phyloP scores from a whole-genome alignment of 2,329 filamentous ascomycete genomes.

The Fulvia fulva region DNA sequence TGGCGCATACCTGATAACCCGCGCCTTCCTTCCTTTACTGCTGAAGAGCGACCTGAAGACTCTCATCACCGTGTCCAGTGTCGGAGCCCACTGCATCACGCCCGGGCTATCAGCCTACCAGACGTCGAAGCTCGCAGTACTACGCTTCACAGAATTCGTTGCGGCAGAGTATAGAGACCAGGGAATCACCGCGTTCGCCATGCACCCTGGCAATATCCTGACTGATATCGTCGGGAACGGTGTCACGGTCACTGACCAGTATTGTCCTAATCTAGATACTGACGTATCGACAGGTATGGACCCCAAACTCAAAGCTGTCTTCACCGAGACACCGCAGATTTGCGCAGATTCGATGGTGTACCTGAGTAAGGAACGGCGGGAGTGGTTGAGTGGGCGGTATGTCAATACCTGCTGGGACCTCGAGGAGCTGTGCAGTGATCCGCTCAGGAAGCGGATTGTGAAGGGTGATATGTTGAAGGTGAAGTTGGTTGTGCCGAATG shows the following conservation, averaged over 20 bases:
- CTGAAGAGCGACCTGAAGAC: slow-evolving; percentile 35
- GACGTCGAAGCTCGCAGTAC: slow-evolving; percentile 43
- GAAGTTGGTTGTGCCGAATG: slow-evolving; percentile 14
- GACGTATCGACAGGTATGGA: slow-evolving; percentile 30
- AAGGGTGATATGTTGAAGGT: slow-evolving; percentile 35
- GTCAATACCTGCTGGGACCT: slow-evolving; percentile 38
- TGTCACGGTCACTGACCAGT: background rate
- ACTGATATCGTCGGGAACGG: slow-evolving; percentile 40
- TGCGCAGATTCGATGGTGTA: slow-evolving; percentile 32
- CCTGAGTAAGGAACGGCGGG: slow-evolving; percentile 31
- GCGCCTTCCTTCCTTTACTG: slow-evolving; percentile 45
- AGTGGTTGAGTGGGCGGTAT: slow-evolving; percentile 39
- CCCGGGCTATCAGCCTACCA: slow-evolving; percentile 45
- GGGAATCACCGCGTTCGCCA: slow-evolving; percentile 39
- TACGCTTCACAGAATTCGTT: slow-evolving; percentile 45
- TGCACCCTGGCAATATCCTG: slow-evolving; percentile 46
- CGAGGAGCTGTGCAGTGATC: slow-evolving; percentile 29
- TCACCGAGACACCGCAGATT: slow-evolving; percentile 31
- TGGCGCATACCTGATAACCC: slow-evolving; percentile 34
- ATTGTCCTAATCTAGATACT: too few relatives aligned
- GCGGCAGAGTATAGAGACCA: slow-evolving; percentile 42
- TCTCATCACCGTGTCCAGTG: slow-evolving; percentile 41
- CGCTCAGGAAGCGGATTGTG: slow-evolving; percentile 33
- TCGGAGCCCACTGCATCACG: slow-evolving; percentile 35
- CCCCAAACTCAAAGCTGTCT: slow-evolving; percentile 14